A percentile compares a stretch with the other conserved stretches of the same genome.
These are phyloP conservation scores for Anisodus tanguticus DNA, from an alignment of 257 asterid genomes.

Conservation along the genomic window DNA sequence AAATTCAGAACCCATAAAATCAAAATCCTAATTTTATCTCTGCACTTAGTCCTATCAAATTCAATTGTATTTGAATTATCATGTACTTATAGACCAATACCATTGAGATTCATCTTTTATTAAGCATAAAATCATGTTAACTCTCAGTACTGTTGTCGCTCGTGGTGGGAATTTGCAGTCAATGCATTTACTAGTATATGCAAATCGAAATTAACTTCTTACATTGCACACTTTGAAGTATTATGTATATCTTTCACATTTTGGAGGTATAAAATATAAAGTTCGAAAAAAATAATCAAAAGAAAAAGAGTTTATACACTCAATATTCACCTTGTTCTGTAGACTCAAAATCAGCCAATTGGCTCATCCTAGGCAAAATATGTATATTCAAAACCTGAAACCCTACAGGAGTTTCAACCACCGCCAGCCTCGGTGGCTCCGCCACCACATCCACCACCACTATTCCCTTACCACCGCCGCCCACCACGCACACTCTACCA, in stretches of 20 bases:
- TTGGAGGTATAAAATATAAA: neutral
- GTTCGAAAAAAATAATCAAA: neutral
- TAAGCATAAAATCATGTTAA: neutral
- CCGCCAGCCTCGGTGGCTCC: slow-evolving; percentile 49
- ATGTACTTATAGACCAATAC: neutral
- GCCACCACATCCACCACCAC: slow-evolving; percentile 70
- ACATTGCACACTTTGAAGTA: neutral
- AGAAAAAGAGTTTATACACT: neutral
- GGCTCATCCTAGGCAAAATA: slow-evolving; percentile 63
- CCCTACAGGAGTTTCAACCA: slow-evolving; percentile 62
- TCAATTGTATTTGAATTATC: too few relatives aligned
- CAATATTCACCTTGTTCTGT: neutral
- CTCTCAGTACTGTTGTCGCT: neutral
- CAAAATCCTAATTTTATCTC: too few relatives aligned
- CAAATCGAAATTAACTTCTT: neutral
- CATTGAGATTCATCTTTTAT: neutral
- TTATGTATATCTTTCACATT: neutral
- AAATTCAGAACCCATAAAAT: too few relatives aligned
- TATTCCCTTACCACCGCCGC: slow-evolving; percentile 46
- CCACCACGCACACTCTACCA: slow-evolving; percentile 67
- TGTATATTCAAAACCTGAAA: slow-evolving; percentile 56
- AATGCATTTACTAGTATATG: neutral
- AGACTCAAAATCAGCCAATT: neutral
- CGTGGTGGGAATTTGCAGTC: neutral
- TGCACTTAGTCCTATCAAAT: too few relatives aligned